phyloP scores from a whole-genome alignment of 257 asterid genomes.

The Ehretia macrophylla region DNA sequence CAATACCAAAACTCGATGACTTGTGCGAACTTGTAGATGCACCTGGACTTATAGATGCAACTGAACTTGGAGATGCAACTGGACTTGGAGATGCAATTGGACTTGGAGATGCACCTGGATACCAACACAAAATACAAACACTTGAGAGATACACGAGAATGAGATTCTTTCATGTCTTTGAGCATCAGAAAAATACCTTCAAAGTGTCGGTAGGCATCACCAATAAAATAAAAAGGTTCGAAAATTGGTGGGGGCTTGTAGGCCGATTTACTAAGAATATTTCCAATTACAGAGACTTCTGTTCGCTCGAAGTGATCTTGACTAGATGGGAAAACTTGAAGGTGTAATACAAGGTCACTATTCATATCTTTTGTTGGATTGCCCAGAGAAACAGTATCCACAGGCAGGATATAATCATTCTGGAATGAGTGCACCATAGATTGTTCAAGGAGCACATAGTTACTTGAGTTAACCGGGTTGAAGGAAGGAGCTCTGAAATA shows the following conservation, averaged over 20 bases:
- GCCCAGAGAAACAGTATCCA: slow-evolving; percentile 68
- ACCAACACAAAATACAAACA: not conserved
- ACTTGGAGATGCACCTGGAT: slow-evolving; percentile 4
- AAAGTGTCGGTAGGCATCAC: slow-evolving; percentile 35
- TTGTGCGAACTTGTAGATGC: too few relatives aligned
- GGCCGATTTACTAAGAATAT: slow-evolving; percentile 63
- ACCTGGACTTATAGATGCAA: too few relatives aligned
- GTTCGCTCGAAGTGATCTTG: slow-evolving; percentile 45
- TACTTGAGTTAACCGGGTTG: slow-evolving; percentile 41
- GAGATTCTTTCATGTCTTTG: not conserved
- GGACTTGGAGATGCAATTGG: slow-evolving; percentile 24
- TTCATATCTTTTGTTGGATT: slow-evolving; percentile 45
- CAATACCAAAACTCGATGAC: slow-evolving; percentile 30
- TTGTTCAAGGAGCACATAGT: slow-evolving; percentile 33
- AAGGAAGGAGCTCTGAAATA: slow-evolving; percentile 73
- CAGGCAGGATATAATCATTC: slow-evolving; percentile 41
- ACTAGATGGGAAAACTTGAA: slow-evolving; percentile 63
- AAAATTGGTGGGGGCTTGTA: slow-evolving; percentile 64
- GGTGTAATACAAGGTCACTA: slow-evolving; percentile 45
- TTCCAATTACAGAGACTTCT: slow-evolving; percentile 51
- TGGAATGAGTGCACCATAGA: slow-evolving; percentile 38
- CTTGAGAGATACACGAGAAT: not conserved
- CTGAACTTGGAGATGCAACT: slow-evolving; percentile 28
- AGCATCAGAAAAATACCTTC: slow-evolving; percentile 28
- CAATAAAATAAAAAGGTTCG: slow-evolving; percentile 66